Percentiles rank a stretch among this genome's conserved stretches.
These are phyloP conservation scores for Graphilbum ipis-grandicollis DNA, from an alignment of 2,329 filamentous ascomycete species.

Conservation along the genomic window DNA sequence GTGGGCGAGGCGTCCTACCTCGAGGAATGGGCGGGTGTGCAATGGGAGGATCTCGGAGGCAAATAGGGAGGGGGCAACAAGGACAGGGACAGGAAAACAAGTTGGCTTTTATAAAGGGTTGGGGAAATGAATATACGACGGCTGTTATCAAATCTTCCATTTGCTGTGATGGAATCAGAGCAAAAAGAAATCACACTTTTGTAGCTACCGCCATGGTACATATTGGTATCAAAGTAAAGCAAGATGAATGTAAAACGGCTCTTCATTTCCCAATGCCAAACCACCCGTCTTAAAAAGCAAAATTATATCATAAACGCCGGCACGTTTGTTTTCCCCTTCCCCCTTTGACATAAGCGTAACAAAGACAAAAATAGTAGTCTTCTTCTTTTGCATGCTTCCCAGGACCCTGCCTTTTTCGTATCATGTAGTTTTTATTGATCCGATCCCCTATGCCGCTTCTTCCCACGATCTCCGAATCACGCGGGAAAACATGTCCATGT, in stretches of 20 bases:
- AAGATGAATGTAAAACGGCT: background rate
- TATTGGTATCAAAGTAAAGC: too few species aligned
- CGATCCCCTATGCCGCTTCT: conserved; percentile 47
- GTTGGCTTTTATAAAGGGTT: too few species aligned
- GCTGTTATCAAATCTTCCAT: too few species aligned
- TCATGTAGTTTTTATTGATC: too few species aligned
- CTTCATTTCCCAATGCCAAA: background rate
- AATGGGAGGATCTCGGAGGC: conserved; percentile 67
- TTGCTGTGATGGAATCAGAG: too few species aligned
- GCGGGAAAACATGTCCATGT: conserved; percentile 68
- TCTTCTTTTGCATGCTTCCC: background rate
- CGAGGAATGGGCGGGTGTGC: conserved; percentile 95
- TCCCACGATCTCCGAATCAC: conserved; percentile 77
- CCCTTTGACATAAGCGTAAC: background rate
- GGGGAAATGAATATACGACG: too few species aligned
- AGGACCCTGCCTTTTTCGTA: too few species aligned
- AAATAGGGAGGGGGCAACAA: conserved; percentile 14
- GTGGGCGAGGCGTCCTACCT: conserved; percentile 56
- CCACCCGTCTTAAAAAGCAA: background rate
- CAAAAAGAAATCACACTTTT: too few species aligned
- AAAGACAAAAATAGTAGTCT: background rate
- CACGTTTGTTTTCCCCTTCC: background rate
- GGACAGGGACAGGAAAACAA: background rate
- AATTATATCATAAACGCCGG: background rate
- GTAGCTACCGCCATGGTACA: too few species aligned